Evolutionary conservation across 2,329 filamentous ascomycete species (phyloP), one percentile per base, ranked within the genome.

Genomic region (Phialophora tarda): DNA sequence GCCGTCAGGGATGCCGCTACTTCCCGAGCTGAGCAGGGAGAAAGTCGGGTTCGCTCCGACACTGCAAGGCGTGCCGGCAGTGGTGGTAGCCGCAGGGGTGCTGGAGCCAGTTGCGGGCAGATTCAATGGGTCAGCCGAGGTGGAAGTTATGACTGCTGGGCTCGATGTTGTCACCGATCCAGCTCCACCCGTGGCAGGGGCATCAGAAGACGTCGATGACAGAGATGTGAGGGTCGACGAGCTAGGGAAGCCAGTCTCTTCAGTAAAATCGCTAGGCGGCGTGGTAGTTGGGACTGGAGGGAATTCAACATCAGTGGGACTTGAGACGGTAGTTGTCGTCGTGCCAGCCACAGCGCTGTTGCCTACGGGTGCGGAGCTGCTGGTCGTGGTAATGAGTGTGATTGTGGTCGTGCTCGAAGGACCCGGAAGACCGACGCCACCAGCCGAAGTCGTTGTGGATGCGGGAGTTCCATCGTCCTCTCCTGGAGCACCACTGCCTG

Each of bases 1-100:
- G 6, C 59, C 59, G 14, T 62, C 59, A 1, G 59, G 23, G 24
- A 53, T 51, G 28, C 21, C 47, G 47, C 41, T 34, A 30, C 59
- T 62, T 38, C 32, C 47, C 8, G 47, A 53, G 7, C 44, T 62
- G 24, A 62, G 12, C n/a, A 62, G 59, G 1, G 59, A 62, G 59
- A 62, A 62, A 5, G 59, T 62, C 59, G 59, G 59, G 21, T 62
- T 26, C 12, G 59, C 59, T 26, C 47, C 59, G 26, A 34, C 14
- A 41, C 28, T 53, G 59, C 59, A 62, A 6, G 59, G 59, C 10
- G 47, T 62, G 17, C 24, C 17, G n/a, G 14, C 8, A 17, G 59
- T 34, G 5, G 28, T 34, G 17, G 59, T 54, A 34, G 59, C 53
- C n/a, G 59, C 23, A 5, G 44, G 23, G 28, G 3, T 60, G 14